A percentile compares a stretch with the other conserved stretches of the same genome.
Conservation (phyloP, 306 rosid species). For the Quercus alba region DNA sequence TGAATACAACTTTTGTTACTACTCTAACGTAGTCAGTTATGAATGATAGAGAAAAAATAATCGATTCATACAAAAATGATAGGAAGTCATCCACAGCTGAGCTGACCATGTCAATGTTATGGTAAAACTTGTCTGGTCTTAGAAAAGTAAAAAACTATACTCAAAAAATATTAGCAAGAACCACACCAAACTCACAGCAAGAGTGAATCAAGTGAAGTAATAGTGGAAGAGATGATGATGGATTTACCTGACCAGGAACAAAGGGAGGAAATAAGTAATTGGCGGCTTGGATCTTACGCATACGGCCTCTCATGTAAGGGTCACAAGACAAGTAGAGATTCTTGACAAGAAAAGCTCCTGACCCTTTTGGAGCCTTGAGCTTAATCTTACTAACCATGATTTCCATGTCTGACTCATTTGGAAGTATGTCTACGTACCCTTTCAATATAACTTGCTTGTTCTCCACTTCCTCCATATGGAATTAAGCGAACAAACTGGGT, state of each 20-base stretch:
- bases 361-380: conserved; percentile 35
- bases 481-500: no score
- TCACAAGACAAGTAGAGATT: conserved; percentile 58
- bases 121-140: no score
- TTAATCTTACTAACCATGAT: conserved; percentile 15
- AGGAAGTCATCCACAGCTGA: background rate
- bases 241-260: conserved; percentile 42
- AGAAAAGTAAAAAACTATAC: background rate
- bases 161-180: background rate
- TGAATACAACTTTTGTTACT: no score
- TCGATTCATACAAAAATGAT: background rate
- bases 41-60: background rate
- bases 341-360: conserved; percentile 36
- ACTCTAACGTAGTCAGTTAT: background rate
- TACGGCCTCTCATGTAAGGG: conserved; percentile 55
- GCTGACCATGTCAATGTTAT: no score
- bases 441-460: conserved; percentile 51
- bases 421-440: conserved; percentile 32
- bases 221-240: background rate
- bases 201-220: background rate
- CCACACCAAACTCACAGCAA: background rate
- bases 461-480: conserved; percentile 14
- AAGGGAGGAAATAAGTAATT: conserved; percentile 30
- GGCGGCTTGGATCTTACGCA: conserved; percentile 42
- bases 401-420: conserved; percentile 44